Conservation (phyloP, 2,329 filamentous ascomycete genomes). For the Emergomyces orientalis region DNA sequence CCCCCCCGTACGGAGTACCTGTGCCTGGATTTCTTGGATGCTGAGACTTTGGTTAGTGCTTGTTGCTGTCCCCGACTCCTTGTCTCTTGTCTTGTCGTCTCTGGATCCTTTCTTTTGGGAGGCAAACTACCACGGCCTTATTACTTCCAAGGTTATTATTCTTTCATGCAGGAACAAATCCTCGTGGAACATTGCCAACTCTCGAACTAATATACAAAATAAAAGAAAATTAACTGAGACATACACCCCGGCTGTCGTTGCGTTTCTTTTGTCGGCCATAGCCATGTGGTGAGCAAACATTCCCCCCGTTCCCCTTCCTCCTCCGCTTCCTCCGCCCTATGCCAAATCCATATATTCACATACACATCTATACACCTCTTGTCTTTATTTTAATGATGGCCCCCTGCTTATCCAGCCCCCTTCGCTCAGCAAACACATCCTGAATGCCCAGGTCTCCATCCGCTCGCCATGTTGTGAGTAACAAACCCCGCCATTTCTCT, state of each 20-base stretch:
- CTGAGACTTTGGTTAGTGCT: not conserved
- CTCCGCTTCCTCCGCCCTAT: not conserved
- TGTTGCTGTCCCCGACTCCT: not conserved
- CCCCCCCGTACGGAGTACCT: no score
- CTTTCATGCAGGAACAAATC: not conserved
- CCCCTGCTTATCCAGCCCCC: not conserved
- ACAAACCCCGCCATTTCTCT: not conserved
- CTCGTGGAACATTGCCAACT: not conserved
- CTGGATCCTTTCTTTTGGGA: no score
- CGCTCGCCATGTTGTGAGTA: conserved; percentile 85
- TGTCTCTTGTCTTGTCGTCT: no score
- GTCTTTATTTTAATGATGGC: not conserved
- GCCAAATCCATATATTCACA: not conserved
- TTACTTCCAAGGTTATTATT: not conserved
- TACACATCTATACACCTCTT: not conserved
- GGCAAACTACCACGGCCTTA: not conserved
- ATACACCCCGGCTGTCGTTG: not conserved
- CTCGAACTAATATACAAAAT: not conserved
- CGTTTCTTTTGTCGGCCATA: not conserved
- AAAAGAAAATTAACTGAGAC: not conserved
- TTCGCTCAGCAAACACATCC: conserved; percentile 76
- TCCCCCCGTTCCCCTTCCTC: not conserved
- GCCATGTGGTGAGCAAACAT: conserved; percentile 1
- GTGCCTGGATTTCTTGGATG: not conserved
- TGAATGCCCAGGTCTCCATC: conserved; percentile 96